These are phyloP conservation scores for Zasmidium angulare DNA, from an alignment of 2,329 filamentous ascomycete species.

Conservation along the genomic window DNA sequence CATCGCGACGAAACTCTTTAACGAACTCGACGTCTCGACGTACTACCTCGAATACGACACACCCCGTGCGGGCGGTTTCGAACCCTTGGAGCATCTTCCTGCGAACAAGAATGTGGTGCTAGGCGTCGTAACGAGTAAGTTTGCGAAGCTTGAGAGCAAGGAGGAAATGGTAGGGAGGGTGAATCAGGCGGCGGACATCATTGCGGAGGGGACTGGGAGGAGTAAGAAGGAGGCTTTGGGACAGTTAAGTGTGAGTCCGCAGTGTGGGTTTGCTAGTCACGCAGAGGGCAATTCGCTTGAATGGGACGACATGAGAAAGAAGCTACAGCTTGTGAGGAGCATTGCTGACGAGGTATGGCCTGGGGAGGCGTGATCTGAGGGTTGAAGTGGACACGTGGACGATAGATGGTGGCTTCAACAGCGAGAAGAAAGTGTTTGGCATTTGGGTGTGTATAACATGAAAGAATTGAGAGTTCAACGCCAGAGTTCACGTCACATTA, in stretches of 20 bases:
- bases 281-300: constrained; percentile 64
- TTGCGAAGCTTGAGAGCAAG: constrained; percentile 46
- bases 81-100: constrained; percentile 46
- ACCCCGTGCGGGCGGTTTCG: constrained; percentile 49
- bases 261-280: constrained; percentile 63
- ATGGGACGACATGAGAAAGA: constrained; percentile 68
- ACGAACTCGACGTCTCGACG: constrained; percentile 35
- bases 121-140: constrained; percentile 49
- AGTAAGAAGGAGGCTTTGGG: constrained; percentile 66
- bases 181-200: constrained; percentile 59
- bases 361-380: constrained; percentile 44
- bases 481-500: too few relatives aligned
- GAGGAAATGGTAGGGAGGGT: constrained; percentile 49
- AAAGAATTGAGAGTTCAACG: too few relatives aligned
- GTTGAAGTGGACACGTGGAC: too few relatives aligned
- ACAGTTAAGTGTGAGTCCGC: constrained; percentile 67
- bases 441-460: too few relatives aligned
- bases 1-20: constrained; percentile 42
- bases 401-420: constrained; percentile 12
- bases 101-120: constrained; percentile 50
- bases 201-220: constrained; percentile 63
- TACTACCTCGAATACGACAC: constrained; percentile 48
- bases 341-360: constrained; percentile 74
- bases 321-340: constrained; percentile 67
- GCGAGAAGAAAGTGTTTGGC: background rate